Conservation (phyloP, 345 rosid species). For the Atalantia buxifolia region DNA sequence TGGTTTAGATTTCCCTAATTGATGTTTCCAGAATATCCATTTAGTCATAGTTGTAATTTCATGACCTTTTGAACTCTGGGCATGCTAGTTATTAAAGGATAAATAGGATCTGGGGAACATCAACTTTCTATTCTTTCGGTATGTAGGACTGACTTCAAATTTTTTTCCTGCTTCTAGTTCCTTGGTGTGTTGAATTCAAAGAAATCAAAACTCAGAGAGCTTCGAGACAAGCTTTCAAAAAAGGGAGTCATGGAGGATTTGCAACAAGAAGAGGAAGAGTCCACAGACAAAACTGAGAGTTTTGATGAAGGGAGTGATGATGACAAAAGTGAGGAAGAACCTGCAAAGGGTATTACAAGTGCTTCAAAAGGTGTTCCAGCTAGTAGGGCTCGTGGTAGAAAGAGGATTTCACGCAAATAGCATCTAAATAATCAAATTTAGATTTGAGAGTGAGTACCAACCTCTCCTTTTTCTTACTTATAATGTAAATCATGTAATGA, state of each 20-base stretch:
- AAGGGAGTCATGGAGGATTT: slow-evolving; percentile 29
- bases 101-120: not conserved
- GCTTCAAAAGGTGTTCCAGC: slow-evolving; percentile 31
- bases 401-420: slow-evolving; percentile 37
- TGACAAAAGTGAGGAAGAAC: slow-evolving; percentile 41
- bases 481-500: not conserved
- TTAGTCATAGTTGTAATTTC: not conserved
- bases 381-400: slow-evolving; percentile 35
- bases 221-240: slow-evolving; percentile 58
- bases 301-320: slow-evolving; percentile 47
- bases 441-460: not conserved
- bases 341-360: slow-evolving; percentile 29
- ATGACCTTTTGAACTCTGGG: not conserved
- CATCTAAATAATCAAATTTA: not conserved
- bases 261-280: slow-evolving; percentile 48
- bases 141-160: not conserved
- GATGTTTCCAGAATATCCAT: not conserved
- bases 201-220: slow-evolving; percentile 80
- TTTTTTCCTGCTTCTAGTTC: slow-evolving; percentile 41
- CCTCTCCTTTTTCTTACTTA: not conserved
- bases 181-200: slow-evolving; percentile 68
- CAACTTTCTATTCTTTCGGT: not conserved
- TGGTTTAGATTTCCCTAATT: not conserved
- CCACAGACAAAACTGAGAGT: slow-evolving; percentile 61
- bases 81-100: not conserved